phyloP scores from a whole-genome alignment of 2,329 filamentous ascomycete species.

The Penicillium sp. region DNA sequence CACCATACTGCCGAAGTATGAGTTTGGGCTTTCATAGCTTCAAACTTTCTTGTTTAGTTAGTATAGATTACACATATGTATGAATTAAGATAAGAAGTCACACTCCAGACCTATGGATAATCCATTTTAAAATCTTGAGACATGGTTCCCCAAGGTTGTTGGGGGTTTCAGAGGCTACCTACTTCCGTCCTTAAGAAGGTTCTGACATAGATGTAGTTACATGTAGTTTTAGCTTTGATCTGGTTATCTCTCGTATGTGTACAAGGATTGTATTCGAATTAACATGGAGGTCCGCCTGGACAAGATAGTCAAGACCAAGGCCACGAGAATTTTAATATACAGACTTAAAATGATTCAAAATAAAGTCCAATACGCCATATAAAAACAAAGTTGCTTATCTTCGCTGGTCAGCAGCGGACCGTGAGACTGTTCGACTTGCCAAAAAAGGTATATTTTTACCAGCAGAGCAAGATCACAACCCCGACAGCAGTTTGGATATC shows the following conservation, averaged over 20 bases:
- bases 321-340: neutral
- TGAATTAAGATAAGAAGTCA: too few species aligned
- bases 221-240: too few species aligned
- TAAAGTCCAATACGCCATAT: neutral
- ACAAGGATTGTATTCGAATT: neutral
- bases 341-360: neutral
- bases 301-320: neutral
- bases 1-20: conserved; percentile 3
- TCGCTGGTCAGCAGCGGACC: neutral
- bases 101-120: too few species aligned
- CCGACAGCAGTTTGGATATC: neutral
- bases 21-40: too few species aligned
- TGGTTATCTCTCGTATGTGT: neutral
- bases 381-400: neutral
- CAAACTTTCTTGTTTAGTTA: too few species aligned
- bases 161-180: too few species aligned
- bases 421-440: neutral
- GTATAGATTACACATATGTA: too few species aligned
- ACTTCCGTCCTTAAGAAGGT: too few species aligned
- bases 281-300: neutral
- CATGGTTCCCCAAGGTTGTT: too few species aligned
- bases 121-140: too few species aligned
- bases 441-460: neutral
- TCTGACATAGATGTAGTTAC: too few species aligned
- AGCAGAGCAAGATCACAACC: neutral